phyloP scores from a whole-genome alignment of 2,329 filamentous ascomycete species.

The Cladophialophora yegresii region DNA sequence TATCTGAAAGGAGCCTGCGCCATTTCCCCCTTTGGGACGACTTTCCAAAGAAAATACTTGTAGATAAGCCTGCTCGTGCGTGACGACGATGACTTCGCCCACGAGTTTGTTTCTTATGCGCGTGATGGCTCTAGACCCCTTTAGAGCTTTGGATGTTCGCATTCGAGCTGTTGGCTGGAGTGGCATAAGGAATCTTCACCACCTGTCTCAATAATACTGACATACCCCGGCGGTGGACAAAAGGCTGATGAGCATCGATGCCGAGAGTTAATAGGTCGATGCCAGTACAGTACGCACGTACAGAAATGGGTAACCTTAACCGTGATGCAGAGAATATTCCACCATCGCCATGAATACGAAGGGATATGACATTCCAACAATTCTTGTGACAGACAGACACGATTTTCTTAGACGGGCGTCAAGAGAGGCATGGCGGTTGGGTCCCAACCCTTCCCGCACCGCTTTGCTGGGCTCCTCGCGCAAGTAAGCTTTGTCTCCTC shows the following conservation, averaged over 20 bases:
- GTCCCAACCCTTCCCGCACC: background rate
- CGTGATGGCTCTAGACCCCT: background rate
- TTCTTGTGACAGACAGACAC: background rate
- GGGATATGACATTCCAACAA: background rate
- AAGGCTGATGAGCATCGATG: background rate
- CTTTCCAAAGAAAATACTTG: background rate
- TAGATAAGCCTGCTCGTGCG: background rate
- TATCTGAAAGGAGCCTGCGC: background rate
- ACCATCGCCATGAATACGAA: background rate
- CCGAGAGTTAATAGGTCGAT: background rate
- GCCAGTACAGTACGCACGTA: background rate
- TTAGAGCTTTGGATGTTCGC: background rate
- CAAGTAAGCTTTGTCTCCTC: slow-evolving; percentile 8
- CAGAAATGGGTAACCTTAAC: background rate
- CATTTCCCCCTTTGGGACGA: background rate
- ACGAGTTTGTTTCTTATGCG: background rate
- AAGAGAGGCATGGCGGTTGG: background rate
- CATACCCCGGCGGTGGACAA: no score
- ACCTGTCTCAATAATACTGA: background rate
- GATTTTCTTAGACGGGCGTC: background rate
- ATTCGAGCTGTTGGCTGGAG: background rate
- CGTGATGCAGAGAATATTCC: background rate
- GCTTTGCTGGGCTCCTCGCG: background rate
- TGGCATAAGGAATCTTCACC: background rate
- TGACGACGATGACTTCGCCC: background rate